These are phyloP conservation scores for Macroventuria anomochaeta DNA, from an alignment of 2,329 filamentous ascomycete species.

Conservation along the genomic window DNA sequence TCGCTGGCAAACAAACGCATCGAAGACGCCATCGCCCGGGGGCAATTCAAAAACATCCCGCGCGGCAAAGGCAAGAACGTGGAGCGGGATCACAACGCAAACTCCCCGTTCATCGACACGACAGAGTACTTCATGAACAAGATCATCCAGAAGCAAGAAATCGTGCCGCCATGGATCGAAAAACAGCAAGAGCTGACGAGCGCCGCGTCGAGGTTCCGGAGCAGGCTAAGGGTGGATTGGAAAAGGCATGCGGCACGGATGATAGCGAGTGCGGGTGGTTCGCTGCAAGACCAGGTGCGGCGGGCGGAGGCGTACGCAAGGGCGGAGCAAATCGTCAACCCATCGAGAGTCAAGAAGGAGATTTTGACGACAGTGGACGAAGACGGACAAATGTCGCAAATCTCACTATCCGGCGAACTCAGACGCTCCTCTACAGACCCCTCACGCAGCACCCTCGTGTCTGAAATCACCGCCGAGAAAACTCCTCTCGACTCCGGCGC, in stretches of 20 bases:
- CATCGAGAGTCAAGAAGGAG: constrained; percentile 55
- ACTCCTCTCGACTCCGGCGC: constrained; percentile 21
- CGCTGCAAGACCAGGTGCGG: constrained; percentile 73
- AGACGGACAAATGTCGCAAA: constrained; percentile 56
- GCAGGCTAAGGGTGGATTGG: constrained; percentile 82
- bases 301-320: constrained; percentile 75
- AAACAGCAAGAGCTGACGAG: constrained; percentile 90
- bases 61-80: constrained; percentile 73
- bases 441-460: constrained; percentile 28
- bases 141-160: constrained; percentile 95
- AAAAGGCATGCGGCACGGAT: constrained; percentile 78
- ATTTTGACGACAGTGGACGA: constrained; percentile 53
- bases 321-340: constrained; percentile 73
- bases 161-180: constrained; percentile 97
- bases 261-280: constrained; percentile 79
- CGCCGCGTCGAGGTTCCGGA: constrained; percentile 72
- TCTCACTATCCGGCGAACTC: constrained; percentile 55
- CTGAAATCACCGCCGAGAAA: constrained; percentile 37
- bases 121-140: constrained; percentile 99
- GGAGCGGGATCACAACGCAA: constrained; percentile 81
- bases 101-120: constrained; percentile 90
- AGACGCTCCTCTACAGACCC: constrained; percentile 34
- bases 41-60: constrained; percentile 84
- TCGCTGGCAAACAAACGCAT: constrained; percentile 90
- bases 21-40: constrained; percentile 89